A percentile compares a stretch with the other conserved stretches of the same genome.
phyloP scores from a whole-genome alignment of 306 rosid species.

The Quercus aquifolioides region DNA sequence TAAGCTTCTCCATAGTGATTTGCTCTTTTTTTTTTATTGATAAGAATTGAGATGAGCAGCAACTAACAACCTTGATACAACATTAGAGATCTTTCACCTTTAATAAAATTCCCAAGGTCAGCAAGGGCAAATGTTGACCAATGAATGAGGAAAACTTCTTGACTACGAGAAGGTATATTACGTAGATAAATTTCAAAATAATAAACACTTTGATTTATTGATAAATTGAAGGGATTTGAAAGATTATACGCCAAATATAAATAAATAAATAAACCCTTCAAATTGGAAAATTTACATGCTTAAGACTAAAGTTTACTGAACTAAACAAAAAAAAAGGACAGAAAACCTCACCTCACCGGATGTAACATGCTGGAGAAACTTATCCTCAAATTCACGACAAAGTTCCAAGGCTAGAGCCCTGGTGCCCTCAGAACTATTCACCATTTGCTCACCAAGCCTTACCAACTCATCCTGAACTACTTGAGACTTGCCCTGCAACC shows the following conservation, averaged over 20 bases:
- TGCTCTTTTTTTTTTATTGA: not conserved
- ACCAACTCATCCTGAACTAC: slow-evolving; percentile 91
- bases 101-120: no score
- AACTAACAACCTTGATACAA: not conserved
- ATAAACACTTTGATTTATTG: not conserved
- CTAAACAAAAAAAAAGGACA: not conserved
- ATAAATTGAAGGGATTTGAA: not conserved
- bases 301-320: not conserved
- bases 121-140: not conserved
- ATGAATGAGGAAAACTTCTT: not conserved
- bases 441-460: slow-evolving; percentile 93
- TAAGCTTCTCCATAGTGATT: not conserved
- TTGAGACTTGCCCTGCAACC: slow-evolving; percentile 98
- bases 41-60: not conserved
- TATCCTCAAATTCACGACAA: slow-evolving; percentile 99
- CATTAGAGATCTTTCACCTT: not conserved
- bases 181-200: not conserved
- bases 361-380: slow-evolving; percentile 84
- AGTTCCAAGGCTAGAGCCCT: slow-evolving; percentile 97
- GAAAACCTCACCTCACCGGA: slow-evolving; percentile 77
- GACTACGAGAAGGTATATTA: not conserved
- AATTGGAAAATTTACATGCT: not conserved
- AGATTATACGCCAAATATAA: no score
- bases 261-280: not conserved
- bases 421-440: slow-evolving; percentile 86